Evolutionary conservation across 192 early-diverging fungal species (phyloP).

Genomic region (Paraglomus brasilianum): DNA sequence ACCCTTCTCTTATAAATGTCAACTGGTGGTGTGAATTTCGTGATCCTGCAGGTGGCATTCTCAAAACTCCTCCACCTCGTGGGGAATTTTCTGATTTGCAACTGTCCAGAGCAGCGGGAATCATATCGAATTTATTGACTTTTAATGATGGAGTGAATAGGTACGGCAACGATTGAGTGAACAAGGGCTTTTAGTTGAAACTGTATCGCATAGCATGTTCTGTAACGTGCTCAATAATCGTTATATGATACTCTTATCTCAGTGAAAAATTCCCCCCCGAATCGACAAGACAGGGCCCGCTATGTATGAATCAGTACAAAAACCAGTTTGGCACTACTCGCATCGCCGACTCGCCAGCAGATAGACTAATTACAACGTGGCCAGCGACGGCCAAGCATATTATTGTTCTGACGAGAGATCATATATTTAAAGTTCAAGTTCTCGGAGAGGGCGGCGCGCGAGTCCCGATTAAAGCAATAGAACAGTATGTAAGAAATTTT

Average conservation of each 20-base stretch:
- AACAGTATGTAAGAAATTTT: constrained; percentile 38
- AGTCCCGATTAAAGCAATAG: constrained; percentile 50
- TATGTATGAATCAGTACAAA: constrained; percentile 96
- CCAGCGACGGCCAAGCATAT: constrained; percentile 79
- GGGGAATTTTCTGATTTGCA: constrained; percentile 72
- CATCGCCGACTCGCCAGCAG: constrained; percentile 64
- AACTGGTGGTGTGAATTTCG: constrained; percentile 84
- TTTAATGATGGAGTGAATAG: constrained; percentile 75
- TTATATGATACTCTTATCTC: constrained; percentile 6
- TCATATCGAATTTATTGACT: constrained; percentile 64
- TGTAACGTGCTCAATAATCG: not conserved
- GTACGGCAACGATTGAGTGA: constrained; percentile 35
- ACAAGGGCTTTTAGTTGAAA: too few relatives aligned
- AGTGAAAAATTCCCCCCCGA: constrained; percentile 65
- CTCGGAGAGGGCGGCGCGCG: constrained; percentile 62
- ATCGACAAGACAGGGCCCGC: constrained; percentile 60
- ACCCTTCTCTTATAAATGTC: constrained; percentile 79
- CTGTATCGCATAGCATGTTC: constrained; percentile 33
- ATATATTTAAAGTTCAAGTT: constrained; percentile 83
- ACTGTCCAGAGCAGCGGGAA: constrained; percentile 74
- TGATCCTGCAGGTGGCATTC: constrained; percentile 54
- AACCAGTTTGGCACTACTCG: constrained; percentile 82
- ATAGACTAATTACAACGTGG: constrained; percentile 69
- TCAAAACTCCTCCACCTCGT: constrained; percentile 37
- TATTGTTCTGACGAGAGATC: constrained; percentile 80